Percentiles rank a stretch among this genome's conserved stretches.
Conservation (phyloP, 1,139 yeast genomes). For the Yamadazyma blattariae region DNA sequence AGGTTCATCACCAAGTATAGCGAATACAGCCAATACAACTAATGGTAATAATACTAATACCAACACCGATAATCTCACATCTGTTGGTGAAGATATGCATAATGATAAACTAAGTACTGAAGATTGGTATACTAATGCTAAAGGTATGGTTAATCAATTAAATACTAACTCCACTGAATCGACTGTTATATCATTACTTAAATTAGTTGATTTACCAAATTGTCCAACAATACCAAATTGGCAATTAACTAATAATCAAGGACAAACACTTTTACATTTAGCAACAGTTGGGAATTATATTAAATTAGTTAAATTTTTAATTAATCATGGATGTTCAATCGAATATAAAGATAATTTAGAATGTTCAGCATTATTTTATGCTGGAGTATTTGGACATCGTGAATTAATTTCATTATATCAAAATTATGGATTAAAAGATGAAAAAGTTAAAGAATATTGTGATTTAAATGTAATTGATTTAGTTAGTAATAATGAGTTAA, state of each 20-base stretch:
- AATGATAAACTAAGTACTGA: slow-evolving; percentile 4
- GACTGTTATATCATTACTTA: slow-evolving; percentile 60
- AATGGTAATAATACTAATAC: slow-evolving; percentile 4
- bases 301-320: slow-evolving; percentile 57
- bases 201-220: slow-evolving; percentile 58
- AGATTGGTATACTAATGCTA: slow-evolving; percentile 52
- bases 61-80: background rate
- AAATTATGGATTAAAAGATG: slow-evolving; percentile 58
- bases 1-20: slow-evolving; percentile 1
- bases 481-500: slow-evolving; percentile 33
- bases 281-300: slow-evolving; percentile 74
- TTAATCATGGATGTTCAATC: slow-evolving; percentile 76
- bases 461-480: slow-evolving; percentile 66
- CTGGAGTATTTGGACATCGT: slow-evolving; percentile 72
- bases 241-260: slow-evolving; percentile 76
- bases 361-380: slow-evolving; percentile 82
- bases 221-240: slow-evolving; percentile 71
- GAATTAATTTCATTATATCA: slow-evolving; percentile 56
- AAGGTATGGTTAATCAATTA: slow-evolving; percentile 47
- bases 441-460: slow-evolving; percentile 52
- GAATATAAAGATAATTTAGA: slow-evolving; percentile 79
- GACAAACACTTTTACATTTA: slow-evolving; percentile 84
- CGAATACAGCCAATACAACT: background rate
- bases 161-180: slow-evolving; percentile 53
- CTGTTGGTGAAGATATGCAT: background rate